Base-by-base conservation (phyloP, 768 basidiomycete genomes). In the Macrocybe gigantea region DNA sequence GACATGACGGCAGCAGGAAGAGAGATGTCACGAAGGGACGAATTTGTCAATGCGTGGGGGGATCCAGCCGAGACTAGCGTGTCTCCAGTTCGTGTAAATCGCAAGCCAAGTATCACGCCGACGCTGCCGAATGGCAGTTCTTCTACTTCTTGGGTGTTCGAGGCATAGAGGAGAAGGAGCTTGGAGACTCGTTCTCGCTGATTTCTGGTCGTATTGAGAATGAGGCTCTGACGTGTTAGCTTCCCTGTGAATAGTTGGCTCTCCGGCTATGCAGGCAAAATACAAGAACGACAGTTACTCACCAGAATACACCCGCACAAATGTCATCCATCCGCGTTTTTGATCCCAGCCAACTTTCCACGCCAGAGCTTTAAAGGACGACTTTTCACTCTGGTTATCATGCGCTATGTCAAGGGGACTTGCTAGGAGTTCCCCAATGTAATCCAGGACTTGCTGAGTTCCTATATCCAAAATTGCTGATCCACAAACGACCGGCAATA, bases 301-400 rank as follows among this genome's bases (percentile, higher is more conserved):
- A 88, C 90, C 91, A 45, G 90, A 91, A 63, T 93, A 93, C 13
- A 93, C 79, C 22, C 91, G 75, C 35, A 93, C 84, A 60, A 91
- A 93, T 1, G 91, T 93, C 89, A 93, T 91, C 91, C 91, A 93
- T 15, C 91, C 91, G 48, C 68, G 65, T 55, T 75, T 78, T 49
- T 81, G 82, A 58, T 93, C 89, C 90, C 89, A 92, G 31, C 71
- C 74, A 14, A 93, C 91, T 60, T 93, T 93, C 91, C 92, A 93
- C 2, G 87, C 91, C 29, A 93, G 70, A 53, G 84, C 62, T 33
- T 77, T 80, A 15, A 87, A 58, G 1, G 82, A 79, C 0, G 74
- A 60, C 46, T 77, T 77, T 15, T 63, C 55, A 12, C 58, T 60
- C 53, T 78, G 77, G 10, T 55, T 56, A 38, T 74, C 70, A 44